Evolutionary conservation across 805 yeast genomes (phyloP), one percentile per base, ranked within the genome.

Genomic region (Zygoascus flipseniorum): DNA sequence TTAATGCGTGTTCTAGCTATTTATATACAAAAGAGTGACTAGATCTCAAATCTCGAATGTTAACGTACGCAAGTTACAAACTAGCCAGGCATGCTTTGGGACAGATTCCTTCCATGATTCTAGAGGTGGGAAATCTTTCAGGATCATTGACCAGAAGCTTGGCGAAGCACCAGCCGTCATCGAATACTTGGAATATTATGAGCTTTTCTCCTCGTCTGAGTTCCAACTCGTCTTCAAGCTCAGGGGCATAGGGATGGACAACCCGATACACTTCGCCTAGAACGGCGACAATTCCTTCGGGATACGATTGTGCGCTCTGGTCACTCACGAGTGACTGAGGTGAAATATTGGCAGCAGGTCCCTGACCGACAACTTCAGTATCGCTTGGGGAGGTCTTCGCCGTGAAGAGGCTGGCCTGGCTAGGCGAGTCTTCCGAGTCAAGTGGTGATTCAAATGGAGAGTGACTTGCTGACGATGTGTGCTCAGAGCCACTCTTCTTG

Each of bases 141-240:
- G 20, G 48, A 18, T 32, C 51, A 10, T 46, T 46, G 20, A 51
- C 46, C 11, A 49, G 42, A 13, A 59, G 47, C 52, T 52, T 48
- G 39, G 67, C 96, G 45, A 84, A 83, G 92, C 97, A 90, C 97
- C 97, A 90, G 54, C 92, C 96, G 67, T 90, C 97, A 50, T 85
- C 90, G 11, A 95, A 88, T 63, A 80, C 81, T 66, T 87, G 89
- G 54, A 86, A 71, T 20, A 90, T 73, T 60, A 86, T 83, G 54
- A 90, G 76, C 47, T 86, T 62, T 66, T 90, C 97, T 58, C 80
- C 81, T 56, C 82, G 83, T 18, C 73, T 66, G 19, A 90, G 69
- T 16, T 80, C 72, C 59, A 90, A 74, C 71, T 90, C 97, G 67
- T 89, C 96, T 5, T 80, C 83, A n/a, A 89, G 81, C 62, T 83